Evolutionary conservation across 2,329 filamentous ascomycete genomes (phyloP), one percentile per base, ranked within the genome.

Genomic region (Chaetothyriales sp.): DNA sequence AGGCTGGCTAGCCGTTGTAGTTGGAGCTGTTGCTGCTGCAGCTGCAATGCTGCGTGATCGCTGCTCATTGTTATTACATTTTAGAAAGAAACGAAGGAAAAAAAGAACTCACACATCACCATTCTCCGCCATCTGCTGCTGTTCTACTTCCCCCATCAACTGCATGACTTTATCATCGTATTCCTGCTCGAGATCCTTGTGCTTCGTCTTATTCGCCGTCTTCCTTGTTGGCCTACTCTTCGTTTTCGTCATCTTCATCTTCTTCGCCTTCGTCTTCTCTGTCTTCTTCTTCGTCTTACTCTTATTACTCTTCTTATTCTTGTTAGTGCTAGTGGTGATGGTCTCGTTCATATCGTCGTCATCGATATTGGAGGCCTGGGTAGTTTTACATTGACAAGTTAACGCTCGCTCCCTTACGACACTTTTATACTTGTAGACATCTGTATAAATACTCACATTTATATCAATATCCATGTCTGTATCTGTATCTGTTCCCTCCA

Each of bases 121-220:
- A 33, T 33, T 8, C 10, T 33, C 29, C 2, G 5, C 29, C 22
- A 25, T 25, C 9, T 33, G 29, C 2, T 33, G 29, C 5, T 29
- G 5, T 5, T 29, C 28, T 9, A 33, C 29, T 33, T 33, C 8
- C 29, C 7, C 4, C 29, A 33, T 33, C 29, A 33, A 33, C 29
- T 33, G 29, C 29, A 33, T 13, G 29, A 33, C 29, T 9, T 33
- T 33, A 13, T 33, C 29, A 13, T 33, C 29, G 29, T 33, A 33
- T 33, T 33, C 29, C 29, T 33, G 29, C 10, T 58, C 53, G 13
- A 51, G 43, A 37, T 50, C 48, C 54, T 52, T 54, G 18, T 44
- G 52, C 18, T 37, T 51, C 47, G 45, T 52, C 46, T 54, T 28
- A 43, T 43, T 54, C 48, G 48, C 48, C 44, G 52, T 52, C 18